Base-by-base conservation (phyloP, 768 basidiomycete genomes). In the Naganishia kalamii region DNA sequence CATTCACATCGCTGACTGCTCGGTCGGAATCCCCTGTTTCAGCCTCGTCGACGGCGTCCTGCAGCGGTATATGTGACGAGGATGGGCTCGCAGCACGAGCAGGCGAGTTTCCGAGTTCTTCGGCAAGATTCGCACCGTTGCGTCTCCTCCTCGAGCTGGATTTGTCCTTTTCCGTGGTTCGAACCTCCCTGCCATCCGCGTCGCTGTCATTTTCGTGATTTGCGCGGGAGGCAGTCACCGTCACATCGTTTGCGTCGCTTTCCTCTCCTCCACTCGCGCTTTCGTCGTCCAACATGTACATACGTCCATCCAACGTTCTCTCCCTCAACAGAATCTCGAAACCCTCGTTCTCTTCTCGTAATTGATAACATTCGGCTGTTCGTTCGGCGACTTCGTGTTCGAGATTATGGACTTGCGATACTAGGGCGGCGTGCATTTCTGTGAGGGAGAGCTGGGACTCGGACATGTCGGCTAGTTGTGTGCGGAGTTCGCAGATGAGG, bases 291-390 rank as follows among this genome's bases (percentile, higher is more conserved):
- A 23, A 49, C 48, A 54, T 29, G 27, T 52, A 23, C 46, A 50
- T 44, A 60, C 52, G 44, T n/a, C 94, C 94, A 69, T 83, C 92
- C 47, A 98, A 78, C 0, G 96, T 97, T 80, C 85, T 87, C 80
- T 98, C 93, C 67, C 90, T 83, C 27, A 98, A 80, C 41, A 99
- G 83, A 68, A 93, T 90, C 84, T 94, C 91, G 80, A 92, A 99
- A 54, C 89, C 89, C 79, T 96, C 92, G 77, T 97, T 99, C 71
- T 98, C 93, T 77, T 98, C 92, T 78, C 74, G 68, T 13, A 80
- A 77, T 68, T 88, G 85, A 69, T 87, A 84, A 75, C 96, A 96
- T 67, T 92, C 87, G 62, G 88, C 81, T 79, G 92, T 90, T 60
- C 97, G 79, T 73, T 97, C 93, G 1, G 88, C 88, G 25, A 97